Evolutionary conservation across 106 monocot species (phyloP).

Genomic region (Dendrobium nobile): DNA sequence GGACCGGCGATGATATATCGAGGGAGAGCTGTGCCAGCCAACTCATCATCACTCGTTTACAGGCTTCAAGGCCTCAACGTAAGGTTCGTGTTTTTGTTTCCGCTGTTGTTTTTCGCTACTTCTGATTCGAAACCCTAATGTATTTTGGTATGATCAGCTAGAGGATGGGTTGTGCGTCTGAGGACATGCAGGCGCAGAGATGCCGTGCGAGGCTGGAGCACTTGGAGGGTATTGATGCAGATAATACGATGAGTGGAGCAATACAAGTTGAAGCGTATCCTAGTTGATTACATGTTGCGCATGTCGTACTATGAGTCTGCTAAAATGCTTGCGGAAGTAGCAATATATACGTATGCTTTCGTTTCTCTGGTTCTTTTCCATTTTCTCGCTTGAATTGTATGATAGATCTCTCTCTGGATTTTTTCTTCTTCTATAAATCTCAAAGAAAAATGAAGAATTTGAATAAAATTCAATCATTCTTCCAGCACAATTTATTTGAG

Average conservation of each 20-base stretch:
- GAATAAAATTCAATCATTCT: background rate
- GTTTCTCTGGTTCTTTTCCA: background rate
- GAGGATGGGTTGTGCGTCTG: conserved; percentile 57
- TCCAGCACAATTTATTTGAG: background rate
- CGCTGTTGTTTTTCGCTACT: background rate
- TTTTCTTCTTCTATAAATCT: background rate
- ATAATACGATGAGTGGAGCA: conserved; percentile 49
- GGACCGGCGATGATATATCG: conserved; percentile 21
- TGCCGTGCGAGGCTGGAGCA: conserved; percentile 73
- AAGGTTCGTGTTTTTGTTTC: conserved; percentile 37
- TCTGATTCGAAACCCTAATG: background rate
- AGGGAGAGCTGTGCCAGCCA: conserved; percentile 47
- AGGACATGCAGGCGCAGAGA: conserved; percentile 71
- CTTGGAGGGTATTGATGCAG: conserved; percentile 36
- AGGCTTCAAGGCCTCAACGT: conserved; percentile 95
- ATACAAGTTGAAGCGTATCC: conserved; percentile 57
- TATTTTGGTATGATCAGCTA: conserved; percentile 26
- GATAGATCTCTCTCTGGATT: background rate
- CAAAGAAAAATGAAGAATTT: background rate
- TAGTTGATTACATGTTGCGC: conserved; percentile 91
- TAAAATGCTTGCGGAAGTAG: conserved; percentile 43
- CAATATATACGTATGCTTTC: conserved; percentile 49
- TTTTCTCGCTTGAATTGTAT: background rate
- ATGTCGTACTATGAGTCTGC: conserved; percentile 84
- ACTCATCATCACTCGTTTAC: conserved; percentile 77